Conservation (phyloP, 148 eudicot species). For the Spergularia bocconei region DNA sequence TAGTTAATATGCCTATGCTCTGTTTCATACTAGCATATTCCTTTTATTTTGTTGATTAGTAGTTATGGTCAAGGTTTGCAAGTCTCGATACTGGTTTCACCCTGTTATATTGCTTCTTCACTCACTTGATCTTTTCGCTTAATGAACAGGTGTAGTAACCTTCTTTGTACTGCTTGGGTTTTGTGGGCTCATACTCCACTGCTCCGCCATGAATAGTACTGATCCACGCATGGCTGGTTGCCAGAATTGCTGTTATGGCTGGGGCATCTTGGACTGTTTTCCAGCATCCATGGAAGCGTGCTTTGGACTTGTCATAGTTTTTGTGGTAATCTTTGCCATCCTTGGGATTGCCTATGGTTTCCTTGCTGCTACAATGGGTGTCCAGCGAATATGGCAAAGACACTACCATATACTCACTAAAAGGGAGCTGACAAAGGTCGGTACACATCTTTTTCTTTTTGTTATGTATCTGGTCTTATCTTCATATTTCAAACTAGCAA, state of each 20-base stretch:
- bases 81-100: background rate
- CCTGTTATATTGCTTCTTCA: background rate
- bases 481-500: background rate
- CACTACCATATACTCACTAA: slow-evolving; percentile 93
- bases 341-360: slow-evolving; percentile 91
- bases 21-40: background rate
- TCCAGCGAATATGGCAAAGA: slow-evolving; percentile 93
- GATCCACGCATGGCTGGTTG: slow-evolving; percentile 84
- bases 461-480: background rate
- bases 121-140: background rate
- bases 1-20: background rate
- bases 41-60: background rate
- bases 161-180: slow-evolving; percentile 87
- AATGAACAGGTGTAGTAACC: slow-evolving; percentile 57
- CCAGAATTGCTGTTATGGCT: slow-evolving; percentile 87
- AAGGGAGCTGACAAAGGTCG: slow-evolving; percentile 86
- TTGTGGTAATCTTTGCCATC: slow-evolving; percentile 77
- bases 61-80: background rate
- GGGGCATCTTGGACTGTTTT: slow-evolving; percentile 84
- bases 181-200: slow-evolving; percentile 73
- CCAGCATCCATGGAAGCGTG: slow-evolving; percentile 92
- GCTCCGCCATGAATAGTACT: slow-evolving; percentile 53
- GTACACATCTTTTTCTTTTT: slow-evolving; percentile 6
- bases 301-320: slow-evolving; percentile 66
- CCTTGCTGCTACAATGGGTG: slow-evolving; percentile 81